Conservation (phyloP, 768 basidiomycete species). For the Hygrophorus pudorinus region DNA sequence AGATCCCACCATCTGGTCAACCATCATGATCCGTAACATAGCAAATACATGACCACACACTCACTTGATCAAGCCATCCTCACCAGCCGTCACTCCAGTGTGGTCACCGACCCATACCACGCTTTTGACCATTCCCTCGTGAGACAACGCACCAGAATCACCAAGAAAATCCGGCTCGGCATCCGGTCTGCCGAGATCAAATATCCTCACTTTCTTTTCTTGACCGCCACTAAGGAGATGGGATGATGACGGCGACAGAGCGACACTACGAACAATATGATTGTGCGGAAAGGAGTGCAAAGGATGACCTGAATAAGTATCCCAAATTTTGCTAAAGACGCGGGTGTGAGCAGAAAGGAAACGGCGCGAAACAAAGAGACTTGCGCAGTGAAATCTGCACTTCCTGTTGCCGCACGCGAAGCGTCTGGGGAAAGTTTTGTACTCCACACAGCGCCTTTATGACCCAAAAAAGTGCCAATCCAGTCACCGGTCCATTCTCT, state of each 20-base stretch:
- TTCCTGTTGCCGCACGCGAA: constrained; percentile 81
- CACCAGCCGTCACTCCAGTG: constrained; percentile 75
- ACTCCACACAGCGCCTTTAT: constrained; percentile 96
- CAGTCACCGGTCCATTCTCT: constrained; percentile 98
- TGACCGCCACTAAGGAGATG: constrained; percentile 87
- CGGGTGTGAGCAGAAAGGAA: neutral
- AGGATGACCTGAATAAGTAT: constrained; percentile 79
- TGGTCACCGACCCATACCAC: constrained; percentile 90
- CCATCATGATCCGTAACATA: neutral
- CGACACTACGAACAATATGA: constrained; percentile 95
- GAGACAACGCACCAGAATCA: constrained; percentile 52
- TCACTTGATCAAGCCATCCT: constrained; percentile 87
- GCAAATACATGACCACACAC: constrained; percentile 7
- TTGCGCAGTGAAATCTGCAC: constrained; percentile 96
- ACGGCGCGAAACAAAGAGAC: constrained; percentile 17
- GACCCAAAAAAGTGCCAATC: constrained; percentile 88
- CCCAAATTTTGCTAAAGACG: constrained; percentile 80
- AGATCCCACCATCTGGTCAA: constrained; percentile 92
- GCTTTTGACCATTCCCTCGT: constrained; percentile 86
- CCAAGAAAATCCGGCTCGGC: constrained; percentile 77
- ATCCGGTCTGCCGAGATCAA: constrained; percentile 80
- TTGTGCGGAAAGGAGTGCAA: constrained; percentile 97
- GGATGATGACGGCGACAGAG: constrained; percentile 59
- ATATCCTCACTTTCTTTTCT: constrained; percentile 95
- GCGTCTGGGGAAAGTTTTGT: constrained; percentile 85